A percentile compares a stretch with the other conserved stretches of the same genome.
These are phyloP conservation scores for Phytophthora pini DNA, from an alignment of 352 stramenopile species.

Conservation along the genomic window DNA sequence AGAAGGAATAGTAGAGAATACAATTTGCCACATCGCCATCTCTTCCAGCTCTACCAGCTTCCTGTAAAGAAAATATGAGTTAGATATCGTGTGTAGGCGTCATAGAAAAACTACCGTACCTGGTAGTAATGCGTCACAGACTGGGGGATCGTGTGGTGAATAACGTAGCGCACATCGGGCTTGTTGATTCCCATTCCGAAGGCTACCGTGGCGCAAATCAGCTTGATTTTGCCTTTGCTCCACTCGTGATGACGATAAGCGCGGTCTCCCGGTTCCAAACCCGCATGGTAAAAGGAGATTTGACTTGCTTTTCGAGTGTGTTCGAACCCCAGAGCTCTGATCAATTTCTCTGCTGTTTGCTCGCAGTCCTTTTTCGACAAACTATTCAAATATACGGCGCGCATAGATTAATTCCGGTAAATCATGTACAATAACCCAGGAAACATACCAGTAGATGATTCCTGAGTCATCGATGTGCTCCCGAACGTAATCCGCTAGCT, in stretches of 20 bases:
- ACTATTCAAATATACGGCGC: conserved; percentile 33
- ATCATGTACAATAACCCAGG: background rate
- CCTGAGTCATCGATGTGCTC: conserved; percentile 88
- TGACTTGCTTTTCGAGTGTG: conserved; percentile 66
- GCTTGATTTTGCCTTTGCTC: conserved; percentile 91
- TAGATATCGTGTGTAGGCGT: background rate
- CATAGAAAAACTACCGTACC: conserved; percentile 35
- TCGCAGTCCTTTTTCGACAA: conserved; percentile 91
- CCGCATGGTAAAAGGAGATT: conserved; percentile 88
- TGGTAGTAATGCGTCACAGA: conserved; percentile 92
- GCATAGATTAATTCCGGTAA: too few relatives aligned
- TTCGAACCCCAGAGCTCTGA: conserved; percentile 80
- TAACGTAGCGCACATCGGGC: conserved; percentile 89
- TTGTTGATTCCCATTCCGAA: conserved; percentile 94
- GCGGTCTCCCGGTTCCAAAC: conserved; percentile 78
- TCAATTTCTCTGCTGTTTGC: conserved; percentile 80
- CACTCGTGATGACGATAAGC: conserved; percentile 83
- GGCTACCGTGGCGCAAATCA: conserved; percentile 88
- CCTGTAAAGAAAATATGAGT: conserved; percentile 39
- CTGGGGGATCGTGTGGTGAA: conserved; percentile 89
- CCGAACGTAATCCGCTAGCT: conserved; percentile 80
- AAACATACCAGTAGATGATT: conserved; percentile 88
- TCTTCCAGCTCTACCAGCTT: conserved; percentile 83
- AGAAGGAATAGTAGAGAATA: conserved; percentile 89
- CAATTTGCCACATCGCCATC: conserved; percentile 86